phyloP scores from a whole-genome alignment of 306 rosid genomes.

The Luffa acutangula region DNA sequence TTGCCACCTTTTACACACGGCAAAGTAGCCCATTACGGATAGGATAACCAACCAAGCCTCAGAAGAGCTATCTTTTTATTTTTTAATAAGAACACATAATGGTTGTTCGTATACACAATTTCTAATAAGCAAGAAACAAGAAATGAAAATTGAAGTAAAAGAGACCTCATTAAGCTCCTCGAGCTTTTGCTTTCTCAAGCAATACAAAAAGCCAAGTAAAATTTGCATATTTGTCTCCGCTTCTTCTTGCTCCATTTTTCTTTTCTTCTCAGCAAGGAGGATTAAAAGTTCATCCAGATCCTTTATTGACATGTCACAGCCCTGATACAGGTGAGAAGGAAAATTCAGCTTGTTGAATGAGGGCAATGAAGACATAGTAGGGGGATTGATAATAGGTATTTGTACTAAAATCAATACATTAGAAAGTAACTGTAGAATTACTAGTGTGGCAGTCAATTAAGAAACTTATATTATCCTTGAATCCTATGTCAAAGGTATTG shows the following conservation, averaged over 20 bases:
- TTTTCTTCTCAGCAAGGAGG: slow-evolving; percentile 76
- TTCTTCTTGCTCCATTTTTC: slow-evolving; percentile 98
- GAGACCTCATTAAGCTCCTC: slow-evolving; percentile 82
- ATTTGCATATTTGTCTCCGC: slow-evolving; percentile 96
- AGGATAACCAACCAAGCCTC: not conserved
- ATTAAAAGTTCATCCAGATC: slow-evolving; percentile 70
- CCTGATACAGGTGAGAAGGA: slow-evolving; percentile 34
- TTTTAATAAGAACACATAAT: not conserved
- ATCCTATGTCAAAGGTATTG: not conserved
- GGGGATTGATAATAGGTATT: not conserved
- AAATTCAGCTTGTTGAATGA: not conserved
- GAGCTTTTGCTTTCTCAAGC: slow-evolving; percentile 76
- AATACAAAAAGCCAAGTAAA: slow-evolving; percentile 74
- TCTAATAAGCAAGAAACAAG: not conserved
- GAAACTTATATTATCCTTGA: not conserved
- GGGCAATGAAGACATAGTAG: not conserved
- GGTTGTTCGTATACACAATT: not conserved
- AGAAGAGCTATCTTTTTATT: not conserved
- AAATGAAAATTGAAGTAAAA: slow-evolving; percentile 1
- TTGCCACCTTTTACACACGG: not conserved
- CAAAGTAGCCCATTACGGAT: not conserved
- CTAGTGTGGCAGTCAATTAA: not conserved
- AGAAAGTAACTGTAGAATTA: not conserved
- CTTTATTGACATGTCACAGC: slow-evolving; percentile 79
- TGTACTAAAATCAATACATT: not conserved